Base-by-base conservation (phyloP, 768 basidiomycete genomes). In the Calocybe gangraenosa region DNA sequence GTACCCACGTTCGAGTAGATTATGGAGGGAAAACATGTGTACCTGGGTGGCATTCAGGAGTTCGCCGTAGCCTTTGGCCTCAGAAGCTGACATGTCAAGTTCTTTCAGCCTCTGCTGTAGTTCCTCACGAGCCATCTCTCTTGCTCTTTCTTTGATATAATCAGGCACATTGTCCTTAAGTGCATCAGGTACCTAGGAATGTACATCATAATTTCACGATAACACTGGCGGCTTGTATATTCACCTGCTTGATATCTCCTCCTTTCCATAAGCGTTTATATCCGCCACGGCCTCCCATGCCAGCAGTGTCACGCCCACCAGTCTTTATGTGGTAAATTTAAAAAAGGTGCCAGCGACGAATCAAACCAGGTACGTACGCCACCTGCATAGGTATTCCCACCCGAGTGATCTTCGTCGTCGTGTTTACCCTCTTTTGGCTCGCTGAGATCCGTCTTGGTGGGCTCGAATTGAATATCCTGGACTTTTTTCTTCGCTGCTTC, bases 81-180 rank as follows among this genome's bases (percentile, higher is more conserved):
- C 79, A 3, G 69, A 59, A 3, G 55, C 59, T 21, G 65, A 73
- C 79, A 85, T 80, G 50, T 83, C 73, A 0, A 85, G 68, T 55
- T 83, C 80, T 49, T 83, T 79, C 7, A 85, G 62, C 7, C 79
- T 68, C 2, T 78, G 69, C 40, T 79, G 68, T 2, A 85, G 66
- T 51, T 85, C 82, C 49, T 80, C 71, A 11, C 75, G 66, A 15
- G 82, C 82, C 79, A 85, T 82, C 56, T 81, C 75, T 35, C 81
- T 71, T 0, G 82, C 82, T 46, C 75, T 73, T 50, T 82, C 80
- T 51, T 73, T 75, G 50, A 84, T 68, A 25, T 80, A 67, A 35
- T 83, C 78, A 0, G 81, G 79, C 3, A 84, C 79, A 22, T 74
- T 65, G 36, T 74, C 67, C 59, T 83, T 85, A 35, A 79, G 59